These are phyloP conservation scores for Fraxinus americana DNA, from an alignment of 257 asterid species.

Conservation along the genomic window DNA sequence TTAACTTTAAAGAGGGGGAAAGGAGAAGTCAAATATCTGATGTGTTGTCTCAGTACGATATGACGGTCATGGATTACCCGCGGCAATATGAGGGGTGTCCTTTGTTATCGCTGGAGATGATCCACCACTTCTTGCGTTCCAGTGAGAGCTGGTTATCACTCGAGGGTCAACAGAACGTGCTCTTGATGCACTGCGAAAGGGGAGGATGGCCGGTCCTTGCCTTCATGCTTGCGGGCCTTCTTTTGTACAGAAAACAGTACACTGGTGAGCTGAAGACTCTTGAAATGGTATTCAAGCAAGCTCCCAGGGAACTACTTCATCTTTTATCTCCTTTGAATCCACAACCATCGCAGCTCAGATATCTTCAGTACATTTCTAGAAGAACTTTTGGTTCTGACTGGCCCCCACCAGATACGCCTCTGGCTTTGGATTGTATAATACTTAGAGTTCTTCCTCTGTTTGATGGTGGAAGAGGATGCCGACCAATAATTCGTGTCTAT, in stretches of 20 bases:
- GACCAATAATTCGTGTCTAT: constrained; percentile 83
- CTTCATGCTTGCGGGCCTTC: constrained; percentile 98
- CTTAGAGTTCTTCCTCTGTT: constrained; percentile 70
- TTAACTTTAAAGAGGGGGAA: constrained; percentile 91
- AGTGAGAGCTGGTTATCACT: constrained; percentile 99
- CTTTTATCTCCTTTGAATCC: constrained; percentile 96
- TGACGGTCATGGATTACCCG: constrained; percentile 99
- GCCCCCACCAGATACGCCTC: constrained; percentile 90
- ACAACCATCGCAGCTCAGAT: constrained; percentile 97
- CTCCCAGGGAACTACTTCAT: constrained; percentile 89
- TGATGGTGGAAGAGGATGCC: constrained; percentile 83
- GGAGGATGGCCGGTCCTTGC: constrained; percentile 99
- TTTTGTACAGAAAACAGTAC: constrained; percentile 89
- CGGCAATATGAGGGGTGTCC: constrained; percentile 95
- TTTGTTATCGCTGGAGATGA: constrained; percentile 88
- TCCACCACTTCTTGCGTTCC: constrained; percentile 92
- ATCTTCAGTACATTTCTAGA: constrained; percentile 92
- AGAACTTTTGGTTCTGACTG: constrained; percentile 81
- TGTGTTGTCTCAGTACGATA: constrained; percentile 83
- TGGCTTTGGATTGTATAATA: constrained; percentile 79
- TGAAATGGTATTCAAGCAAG: constrained; percentile 94
- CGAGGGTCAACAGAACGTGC: constrained; percentile 97
- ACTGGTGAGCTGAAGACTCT: constrained; percentile 87
- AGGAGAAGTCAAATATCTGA: constrained; percentile 91
- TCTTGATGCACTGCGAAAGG: constrained; percentile 94